Conservation (phyloP, 2,329 filamentous ascomycete genomes). For the Xylariomycetidae sp. region DNA sequence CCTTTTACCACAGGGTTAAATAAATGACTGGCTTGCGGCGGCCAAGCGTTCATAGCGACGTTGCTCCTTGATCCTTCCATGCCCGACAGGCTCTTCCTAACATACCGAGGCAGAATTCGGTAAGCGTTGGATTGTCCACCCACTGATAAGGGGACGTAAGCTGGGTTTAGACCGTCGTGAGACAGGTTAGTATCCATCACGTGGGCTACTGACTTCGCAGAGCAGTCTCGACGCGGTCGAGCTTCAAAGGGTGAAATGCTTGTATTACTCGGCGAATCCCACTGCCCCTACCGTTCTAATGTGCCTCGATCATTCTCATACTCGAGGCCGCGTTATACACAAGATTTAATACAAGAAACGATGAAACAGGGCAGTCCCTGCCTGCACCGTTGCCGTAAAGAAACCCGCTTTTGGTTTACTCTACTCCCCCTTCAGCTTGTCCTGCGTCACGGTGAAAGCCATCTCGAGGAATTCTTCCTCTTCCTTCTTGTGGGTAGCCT, state of each 20-base stretch:
- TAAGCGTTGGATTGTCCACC: no score
- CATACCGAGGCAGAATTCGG: no score
- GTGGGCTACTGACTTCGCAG: no score
- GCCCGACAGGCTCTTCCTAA: no score
- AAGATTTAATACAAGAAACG: constrained; percentile 24
- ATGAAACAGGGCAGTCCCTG: constrained; percentile 11
- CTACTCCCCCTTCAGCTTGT: constrained; percentile 64
- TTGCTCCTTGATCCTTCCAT: no score
- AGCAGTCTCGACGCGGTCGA: neutral
- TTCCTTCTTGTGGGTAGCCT: constrained; percentile 83
- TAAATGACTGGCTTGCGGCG: no score
- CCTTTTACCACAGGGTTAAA: no score
- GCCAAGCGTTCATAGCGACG: no score
- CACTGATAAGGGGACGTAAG: no score
- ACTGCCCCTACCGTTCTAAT: constrained; percentile 20
- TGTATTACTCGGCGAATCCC: constrained; percentile 17
- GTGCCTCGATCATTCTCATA: constrained; percentile 17
- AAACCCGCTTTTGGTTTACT: constrained; percentile 12
- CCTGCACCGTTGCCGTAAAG: constrained; percentile 11
- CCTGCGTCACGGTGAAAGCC: constrained; percentile 59
- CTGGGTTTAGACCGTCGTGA: no score
- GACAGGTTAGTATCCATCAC: no score
- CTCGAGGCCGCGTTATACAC: constrained; percentile 26
- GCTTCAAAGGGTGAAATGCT: constrained; percentile 11
- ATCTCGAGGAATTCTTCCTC: constrained; percentile 74